phyloP scores from a whole-genome alignment of 305 asterid genomes.

The Fraxinus baroniana region DNA sequence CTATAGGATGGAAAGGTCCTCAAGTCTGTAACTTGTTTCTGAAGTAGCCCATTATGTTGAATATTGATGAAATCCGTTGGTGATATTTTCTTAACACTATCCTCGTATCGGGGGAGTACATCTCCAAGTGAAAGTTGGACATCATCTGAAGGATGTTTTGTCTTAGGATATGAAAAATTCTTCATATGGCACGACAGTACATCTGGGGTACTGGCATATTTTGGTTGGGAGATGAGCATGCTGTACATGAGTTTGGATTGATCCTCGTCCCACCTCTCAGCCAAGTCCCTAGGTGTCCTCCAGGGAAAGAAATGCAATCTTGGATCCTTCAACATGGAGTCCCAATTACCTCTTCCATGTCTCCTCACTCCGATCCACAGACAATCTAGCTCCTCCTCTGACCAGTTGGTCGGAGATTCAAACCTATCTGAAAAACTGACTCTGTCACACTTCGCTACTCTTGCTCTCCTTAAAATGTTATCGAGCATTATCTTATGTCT shows the following conservation, averaged over 20 bases:
- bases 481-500: constrained; percentile 58
- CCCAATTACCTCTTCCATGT: constrained; percentile 74
- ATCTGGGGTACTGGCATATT: constrained; percentile 24
- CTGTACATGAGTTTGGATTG: constrained; percentile 37
- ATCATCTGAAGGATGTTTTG: constrained; percentile 17
- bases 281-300: constrained; percentile 54
- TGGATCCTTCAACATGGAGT: constrained; percentile 52
- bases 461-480: constrained; percentile 42
- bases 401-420: constrained; percentile 47
- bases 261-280: constrained; percentile 62
- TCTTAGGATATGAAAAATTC: constrained; percentile 17
- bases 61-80: constrained; percentile 15
- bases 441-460: constrained; percentile 40
- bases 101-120: constrained; percentile 13
- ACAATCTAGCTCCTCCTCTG: constrained; percentile 64
- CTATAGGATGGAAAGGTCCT: constrained; percentile 20
- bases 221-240: constrained; percentile 30
- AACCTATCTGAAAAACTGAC: constrained; percentile 36
- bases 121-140: constrained; percentile 40
- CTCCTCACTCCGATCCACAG: constrained; percentile 84
- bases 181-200: constrained; percentile 9
- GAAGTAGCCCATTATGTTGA: constrained; percentile 22
- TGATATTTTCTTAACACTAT: constrained; percentile 17
- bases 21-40: constrained; percentile 20
- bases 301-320: constrained; percentile 45